Conservation (phyloP, 129 eudicot species). For the Escallonia rubra region DNA sequence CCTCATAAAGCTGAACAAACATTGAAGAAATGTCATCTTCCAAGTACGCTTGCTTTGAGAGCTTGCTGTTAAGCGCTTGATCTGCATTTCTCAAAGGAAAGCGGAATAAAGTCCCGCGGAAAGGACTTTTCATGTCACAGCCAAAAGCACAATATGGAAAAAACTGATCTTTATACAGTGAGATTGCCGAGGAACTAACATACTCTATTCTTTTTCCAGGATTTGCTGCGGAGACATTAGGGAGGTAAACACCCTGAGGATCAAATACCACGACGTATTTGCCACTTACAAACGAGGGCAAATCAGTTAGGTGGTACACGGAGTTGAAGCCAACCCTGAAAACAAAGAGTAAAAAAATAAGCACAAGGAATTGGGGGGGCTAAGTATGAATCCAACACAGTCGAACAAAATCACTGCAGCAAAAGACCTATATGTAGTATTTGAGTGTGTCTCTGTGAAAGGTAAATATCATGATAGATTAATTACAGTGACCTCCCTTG, state of each 20-base stretch:
- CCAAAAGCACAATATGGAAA: slow-evolving; percentile 91
- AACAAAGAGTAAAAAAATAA: slow-evolving; percentile 5
- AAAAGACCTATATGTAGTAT: too few relatives aligned
- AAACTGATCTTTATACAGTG: slow-evolving; percentile 79
- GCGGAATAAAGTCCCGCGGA: slow-evolving; percentile 88
- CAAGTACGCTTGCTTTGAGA: slow-evolving; percentile 83
- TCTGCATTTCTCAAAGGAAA: slow-evolving; percentile 86
- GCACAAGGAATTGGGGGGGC: too few relatives aligned
- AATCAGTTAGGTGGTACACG: slow-evolving; percentile 92
- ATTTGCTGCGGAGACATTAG: slow-evolving; percentile 79
- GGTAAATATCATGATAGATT: too few relatives aligned
- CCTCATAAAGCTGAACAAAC: slow-evolving; percentile 74
- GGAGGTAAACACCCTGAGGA: slow-evolving; percentile 95
- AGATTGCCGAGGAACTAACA: slow-evolving; percentile 85
- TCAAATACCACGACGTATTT: slow-evolving; percentile 88
- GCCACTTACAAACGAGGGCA: slow-evolving; percentile 97
- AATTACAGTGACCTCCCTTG: too few relatives aligned
- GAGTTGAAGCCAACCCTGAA: slow-evolving; percentile 98
- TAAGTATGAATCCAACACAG: too few relatives aligned
- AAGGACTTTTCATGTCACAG: slow-evolving; percentile 79
- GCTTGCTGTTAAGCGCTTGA: slow-evolving; percentile 90
- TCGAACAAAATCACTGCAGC: too few relatives aligned
- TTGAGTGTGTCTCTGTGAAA: too few relatives aligned
- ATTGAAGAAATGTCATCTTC: slow-evolving; percentile 76
- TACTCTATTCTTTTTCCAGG: slow-evolving; percentile 96